phyloP scores from a whole-genome alignment of 1,284 basidiomycete genomes.

The Ustilago vetiveriae region DNA sequence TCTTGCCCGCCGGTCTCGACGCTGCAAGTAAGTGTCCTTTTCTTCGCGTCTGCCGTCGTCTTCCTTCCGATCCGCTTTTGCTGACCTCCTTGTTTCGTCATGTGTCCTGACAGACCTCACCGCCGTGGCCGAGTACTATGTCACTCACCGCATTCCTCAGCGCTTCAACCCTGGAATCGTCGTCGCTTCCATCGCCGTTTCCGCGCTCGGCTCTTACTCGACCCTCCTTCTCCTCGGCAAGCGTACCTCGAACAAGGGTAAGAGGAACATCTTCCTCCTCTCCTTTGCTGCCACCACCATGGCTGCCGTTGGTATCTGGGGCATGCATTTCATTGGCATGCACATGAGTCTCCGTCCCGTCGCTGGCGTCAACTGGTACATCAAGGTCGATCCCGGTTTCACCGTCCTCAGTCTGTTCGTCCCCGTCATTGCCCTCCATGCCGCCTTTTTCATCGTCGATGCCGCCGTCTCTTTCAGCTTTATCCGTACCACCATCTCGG shows the following conservation, averaged over 20 bases:
- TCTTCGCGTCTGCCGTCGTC: too few species aligned
- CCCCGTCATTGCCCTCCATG: slow-evolving; percentile 69
- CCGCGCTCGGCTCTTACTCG: slow-evolving; percentile 70
- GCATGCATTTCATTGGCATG: slow-evolving; percentile 70
- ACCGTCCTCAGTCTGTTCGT: slow-evolving; percentile 70
- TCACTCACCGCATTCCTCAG: slow-evolving; percentile 67
- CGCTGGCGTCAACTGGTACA: slow-evolving; percentile 68
- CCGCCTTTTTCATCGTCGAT: slow-evolving; percentile 70
- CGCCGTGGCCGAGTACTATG: slow-evolving; percentile 68
- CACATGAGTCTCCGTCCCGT: slow-evolving; percentile 68
- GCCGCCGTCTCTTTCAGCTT: slow-evolving; percentile 67
- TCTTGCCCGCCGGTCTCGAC: slow-evolving; percentile 33
- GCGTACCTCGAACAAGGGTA: slow-evolving; percentile 68
- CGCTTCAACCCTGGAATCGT: slow-evolving; percentile 68
- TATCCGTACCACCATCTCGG: slow-evolving; percentile 70
- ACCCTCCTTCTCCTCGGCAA: slow-evolving; percentile 70
- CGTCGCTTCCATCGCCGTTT: slow-evolving; percentile 70
- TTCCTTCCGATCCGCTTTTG: too few species aligned
- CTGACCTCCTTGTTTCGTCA: background rate
- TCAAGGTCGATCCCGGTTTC: slow-evolving; percentile 68
- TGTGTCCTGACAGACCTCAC: slow-evolving; percentile 40
- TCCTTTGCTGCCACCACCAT: slow-evolving; percentile 72
- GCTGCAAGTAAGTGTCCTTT: slow-evolving; percentile 23
- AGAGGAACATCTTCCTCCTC: slow-evolving; percentile 68
- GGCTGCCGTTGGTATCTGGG: slow-evolving; percentile 64